Base-by-base conservation (phyloP, 345 rosid species). In the Sonneratia caseolaris region DNA sequence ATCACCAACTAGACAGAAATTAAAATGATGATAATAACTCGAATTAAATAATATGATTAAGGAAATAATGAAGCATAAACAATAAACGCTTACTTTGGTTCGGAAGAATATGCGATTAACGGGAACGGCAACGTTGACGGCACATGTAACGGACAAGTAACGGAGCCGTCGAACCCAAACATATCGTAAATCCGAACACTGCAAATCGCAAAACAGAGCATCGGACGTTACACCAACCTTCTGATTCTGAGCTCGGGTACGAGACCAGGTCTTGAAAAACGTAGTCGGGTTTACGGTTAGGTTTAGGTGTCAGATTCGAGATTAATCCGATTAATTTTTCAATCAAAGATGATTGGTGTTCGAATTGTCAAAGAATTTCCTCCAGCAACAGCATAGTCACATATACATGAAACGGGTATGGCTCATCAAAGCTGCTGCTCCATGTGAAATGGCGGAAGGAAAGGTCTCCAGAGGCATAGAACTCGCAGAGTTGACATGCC, bases 401-500 rank as follows among this genome's bases (percentile, higher is more conserved):
- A 55, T 55, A 1, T 55, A 55, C 59, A 55, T 13, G 59, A 55
- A 21, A 55, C 18, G 59, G 3, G n/a, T 22, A 22, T 21, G 51
- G 13, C 51, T 45, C 9, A 56, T 68, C 70, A 43, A 43, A 68
- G 21, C 56, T 22, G 37, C 37, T 19, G 36, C 21, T 24, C 71
- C 51, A 32, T 27, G 67, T 64, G 43, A 40, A 40, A 8, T 8
- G 5, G 43, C 7, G 43, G 24, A 64, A 64, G 16, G 36, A 7
- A 64, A 43, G 38, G 53, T 22, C 35, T n/a, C 51, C 38, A 11
- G 2, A 22, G 27, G 22, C 16, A 10, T 27, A 1, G 42, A n/a
- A 68, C 37, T 43, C 36, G 36, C 56, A 13, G 56, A 27, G 71
- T 68, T 32, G 71, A 68, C 71, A 27, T 45, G 37, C 37, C 37